phyloP scores from a whole-genome alignment of 805 yeast genomes.

The Ogataea pini region DNA sequence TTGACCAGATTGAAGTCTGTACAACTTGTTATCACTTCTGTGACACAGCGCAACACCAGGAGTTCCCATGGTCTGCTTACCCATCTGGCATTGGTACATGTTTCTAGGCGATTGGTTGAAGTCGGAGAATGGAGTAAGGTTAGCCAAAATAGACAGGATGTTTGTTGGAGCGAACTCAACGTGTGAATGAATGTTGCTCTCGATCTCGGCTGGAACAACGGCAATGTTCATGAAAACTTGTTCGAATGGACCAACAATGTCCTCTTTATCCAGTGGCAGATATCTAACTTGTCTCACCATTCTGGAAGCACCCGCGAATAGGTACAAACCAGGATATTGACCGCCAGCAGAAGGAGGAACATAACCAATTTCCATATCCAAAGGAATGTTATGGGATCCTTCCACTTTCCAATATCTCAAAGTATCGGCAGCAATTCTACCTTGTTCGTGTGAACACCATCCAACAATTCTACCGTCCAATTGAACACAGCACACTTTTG shows the following conservation, averaged over 20 bases:
- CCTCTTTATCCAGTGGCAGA: slow-evolving; percentile 79
- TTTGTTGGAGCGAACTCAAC: slow-evolving; percentile 96
- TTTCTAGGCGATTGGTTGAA: slow-evolving; percentile 99
- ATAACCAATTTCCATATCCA: slow-evolving; percentile 87
- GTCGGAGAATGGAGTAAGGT: slow-evolving; percentile 96
- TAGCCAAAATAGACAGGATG: slow-evolving; percentile 90
- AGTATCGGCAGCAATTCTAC: slow-evolving; percentile 82
- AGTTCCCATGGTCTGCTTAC: slow-evolving; percentile 99
- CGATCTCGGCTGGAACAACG: slow-evolving; percentile 89
- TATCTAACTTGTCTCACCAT: slow-evolving; percentile 96
- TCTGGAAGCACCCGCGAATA: slow-evolving; percentile 90
- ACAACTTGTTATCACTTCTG: slow-evolving; percentile 92
- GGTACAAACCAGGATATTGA: slow-evolving; percentile 93
- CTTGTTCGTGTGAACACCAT: slow-evolving; percentile 91
- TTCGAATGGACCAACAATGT: slow-evolving; percentile 95
- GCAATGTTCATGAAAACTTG: slow-evolving; percentile 97
- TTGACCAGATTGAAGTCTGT: slow-evolving; percentile 92
- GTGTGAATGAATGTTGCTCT: slow-evolving; percentile 77
- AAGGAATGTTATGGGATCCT: slow-evolving; percentile 74
- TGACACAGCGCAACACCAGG: slow-evolving; percentile 95
- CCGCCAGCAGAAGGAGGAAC: slow-evolving; percentile 96
- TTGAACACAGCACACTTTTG: slow-evolving; percentile 85
- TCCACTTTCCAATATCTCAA: slow-evolving; percentile 91
- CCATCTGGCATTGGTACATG: slow-evolving; percentile 99
- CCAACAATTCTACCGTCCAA: slow-evolving; percentile 91